Conservation (phyloP, 1,139 yeast species). For the Saccharomyces uvarum region DNA sequence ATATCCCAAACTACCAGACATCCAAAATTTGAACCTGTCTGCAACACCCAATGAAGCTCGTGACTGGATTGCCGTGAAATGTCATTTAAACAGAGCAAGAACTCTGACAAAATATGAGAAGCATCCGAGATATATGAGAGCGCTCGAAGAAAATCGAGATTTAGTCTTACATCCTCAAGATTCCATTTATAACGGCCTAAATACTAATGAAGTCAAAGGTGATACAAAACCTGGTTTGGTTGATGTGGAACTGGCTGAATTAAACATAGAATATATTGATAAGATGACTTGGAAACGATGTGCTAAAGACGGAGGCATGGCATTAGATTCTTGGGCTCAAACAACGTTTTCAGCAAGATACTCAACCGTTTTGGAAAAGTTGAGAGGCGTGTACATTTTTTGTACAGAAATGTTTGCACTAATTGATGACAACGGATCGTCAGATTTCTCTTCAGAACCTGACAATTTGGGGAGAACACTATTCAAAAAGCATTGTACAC, state of each 20-base stretch:
- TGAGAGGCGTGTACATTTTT: conserved; percentile 56
- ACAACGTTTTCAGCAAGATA: conserved; percentile 33
- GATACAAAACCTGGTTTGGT: conserved; percentile 30
- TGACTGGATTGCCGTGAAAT: conserved; percentile 44
- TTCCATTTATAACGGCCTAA: conserved; percentile 46
- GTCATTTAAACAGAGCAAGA: conserved; percentile 68
- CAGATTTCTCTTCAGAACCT: conserved; percentile 29
- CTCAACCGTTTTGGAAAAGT: conserved; percentile 44
- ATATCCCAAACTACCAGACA: conserved; percentile 28
- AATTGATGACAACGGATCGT: conserved; percentile 31
- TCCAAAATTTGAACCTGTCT: conserved; percentile 20
- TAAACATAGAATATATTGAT: conserved; percentile 31
- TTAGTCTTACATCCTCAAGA: conserved; percentile 66
- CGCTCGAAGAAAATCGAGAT: conserved; percentile 58
- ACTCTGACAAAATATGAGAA: conserved; percentile 66
- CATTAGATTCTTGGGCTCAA: conserved; percentile 38
- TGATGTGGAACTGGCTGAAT: conserved; percentile 30
- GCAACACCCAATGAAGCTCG: conserved; percentile 23
- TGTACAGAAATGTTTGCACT: conserved; percentile 47
- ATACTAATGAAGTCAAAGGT: conserved; percentile 36
- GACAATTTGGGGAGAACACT: conserved; percentile 28
- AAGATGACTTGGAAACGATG: conserved; percentile 27
- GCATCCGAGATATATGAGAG: conserved; percentile 58
- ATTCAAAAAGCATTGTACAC: conserved; percentile 45
- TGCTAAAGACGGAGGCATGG: conserved; percentile 25